Percentiles rank a stretch among this genome's conserved stretches.
Evolutionary conservation across 345 rosid genomes (phyloP).

Genomic region (Rhizophora apiculata): DNA sequence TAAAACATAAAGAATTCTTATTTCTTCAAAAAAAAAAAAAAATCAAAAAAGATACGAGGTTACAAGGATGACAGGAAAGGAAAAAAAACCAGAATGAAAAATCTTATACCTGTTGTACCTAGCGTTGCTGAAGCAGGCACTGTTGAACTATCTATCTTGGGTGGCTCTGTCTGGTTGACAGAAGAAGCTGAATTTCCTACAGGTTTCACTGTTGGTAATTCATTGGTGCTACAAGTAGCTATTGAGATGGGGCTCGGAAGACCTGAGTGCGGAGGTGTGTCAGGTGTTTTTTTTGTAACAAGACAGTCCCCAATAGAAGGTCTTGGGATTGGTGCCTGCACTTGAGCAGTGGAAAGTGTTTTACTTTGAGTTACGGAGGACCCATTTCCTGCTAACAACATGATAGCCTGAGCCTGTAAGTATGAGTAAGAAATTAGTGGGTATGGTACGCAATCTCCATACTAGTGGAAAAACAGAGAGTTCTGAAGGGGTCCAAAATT

Average conservation of each 20-base stretch:
- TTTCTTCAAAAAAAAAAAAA: neutral
- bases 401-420: constrained; percentile 32
- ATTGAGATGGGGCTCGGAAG: constrained; percentile 22
- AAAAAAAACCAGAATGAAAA: neutral
- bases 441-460: neutral
- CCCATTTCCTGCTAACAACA: constrained; percentile 27
- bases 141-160: constrained; percentile 1
- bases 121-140: constrained; percentile 17
- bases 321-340: constrained; percentile 6
- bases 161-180: constrained; percentile 14
- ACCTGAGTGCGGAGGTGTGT: constrained; percentile 13
- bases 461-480: neutral
- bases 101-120: constrained; percentile 42
- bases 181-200: constrained; percentile 20
- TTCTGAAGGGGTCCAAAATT: neutral
- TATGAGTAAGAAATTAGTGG: neutral
- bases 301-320: constrained; percentile 3
- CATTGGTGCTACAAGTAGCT: constrained; percentile 29
- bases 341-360: constrained; percentile 2
- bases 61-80: neutral
- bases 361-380: constrained; percentile 2
- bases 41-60: neutral
- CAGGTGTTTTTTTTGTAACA: constrained; percentile 2
- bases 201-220: constrained; percentile 7
- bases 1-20: neutral